Evolutionary conservation across 306 rosid genomes (phyloP).

Genomic region (Castanopsis chinensis): DNA sequence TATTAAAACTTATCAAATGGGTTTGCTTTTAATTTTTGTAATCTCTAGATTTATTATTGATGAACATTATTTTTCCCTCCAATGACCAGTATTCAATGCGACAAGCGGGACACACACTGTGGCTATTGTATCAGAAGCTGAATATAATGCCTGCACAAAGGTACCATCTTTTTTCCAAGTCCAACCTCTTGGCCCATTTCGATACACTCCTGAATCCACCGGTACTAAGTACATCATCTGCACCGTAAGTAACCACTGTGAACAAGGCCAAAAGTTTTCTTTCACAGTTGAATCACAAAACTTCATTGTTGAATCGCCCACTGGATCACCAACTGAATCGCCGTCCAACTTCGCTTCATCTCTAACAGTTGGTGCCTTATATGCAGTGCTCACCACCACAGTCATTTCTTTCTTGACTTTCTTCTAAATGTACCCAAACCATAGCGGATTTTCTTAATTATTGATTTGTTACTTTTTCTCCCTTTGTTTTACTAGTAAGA

Average conservation of each 20-base stretch:
- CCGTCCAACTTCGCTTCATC: constrained; percentile 16
- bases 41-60: not conserved
- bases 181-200: not conserved
- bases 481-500: too few relatives aligned
- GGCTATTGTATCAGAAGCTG: constrained; percentile 1
- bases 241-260: constrained; percentile 21
- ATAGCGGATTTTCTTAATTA: too few relatives aligned
- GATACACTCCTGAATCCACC: not conserved
- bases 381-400: constrained; percentile 4
- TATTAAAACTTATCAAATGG: too few relatives aligned
- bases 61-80: not conserved
- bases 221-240: constrained; percentile 30
- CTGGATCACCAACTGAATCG: not conserved
- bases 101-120: not conserved
- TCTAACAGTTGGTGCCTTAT: not conserved
- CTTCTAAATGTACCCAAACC: not conserved
- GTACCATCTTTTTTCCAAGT: too few relatives aligned
- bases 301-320: not conserved
- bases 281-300: constrained; percentile 7
- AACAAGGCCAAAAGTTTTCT: constrained; percentile 28
- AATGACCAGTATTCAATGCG: constrained; percentile 35
- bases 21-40: too few relatives aligned
- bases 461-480: too few relatives aligned
- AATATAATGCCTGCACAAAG: constrained; percentile 22
- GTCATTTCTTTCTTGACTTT: not conserved